phyloP scores from a whole-genome alignment of 257 asterid genomes.

The Leonotis leonurus region DNA sequence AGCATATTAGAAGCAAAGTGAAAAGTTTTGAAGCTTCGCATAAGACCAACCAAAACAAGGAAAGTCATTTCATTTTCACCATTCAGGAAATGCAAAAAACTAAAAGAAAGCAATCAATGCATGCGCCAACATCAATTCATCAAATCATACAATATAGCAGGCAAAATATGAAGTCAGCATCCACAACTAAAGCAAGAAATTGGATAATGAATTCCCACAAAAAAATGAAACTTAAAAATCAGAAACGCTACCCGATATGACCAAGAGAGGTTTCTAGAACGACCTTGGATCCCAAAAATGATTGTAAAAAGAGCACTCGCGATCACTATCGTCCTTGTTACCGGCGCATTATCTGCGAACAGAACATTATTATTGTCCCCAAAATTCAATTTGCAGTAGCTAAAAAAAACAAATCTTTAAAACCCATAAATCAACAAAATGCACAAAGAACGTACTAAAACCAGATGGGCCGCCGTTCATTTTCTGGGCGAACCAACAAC shows the following conservation, averaged over 20 bases:
- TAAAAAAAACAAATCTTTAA: not conserved
- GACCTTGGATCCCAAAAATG: constrained; percentile 84
- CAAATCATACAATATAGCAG: constrained; percentile 1
- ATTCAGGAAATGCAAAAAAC: not conserved
- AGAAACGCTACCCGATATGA: constrained; percentile 62
- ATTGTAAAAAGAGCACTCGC: constrained; percentile 79
- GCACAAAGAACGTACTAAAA: constrained; percentile 57
- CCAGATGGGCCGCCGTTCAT: constrained; percentile 99
- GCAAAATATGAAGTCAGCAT: not conserved
- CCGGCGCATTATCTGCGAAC: constrained; percentile 78
- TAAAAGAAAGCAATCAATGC: constrained; percentile 3
- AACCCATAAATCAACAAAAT: not conserved
- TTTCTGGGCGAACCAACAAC: constrained; percentile 50
- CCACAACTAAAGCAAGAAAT: constrained; percentile 4
- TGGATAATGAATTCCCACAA: not conserved
- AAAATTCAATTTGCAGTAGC: not conserved
- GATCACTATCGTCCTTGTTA: constrained; percentile 63
- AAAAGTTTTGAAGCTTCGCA: not conserved
- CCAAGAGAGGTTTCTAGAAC: constrained; percentile 61
- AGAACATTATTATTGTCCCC: not conserved
- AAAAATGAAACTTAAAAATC: not conserved
- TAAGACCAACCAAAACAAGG: not conserved
- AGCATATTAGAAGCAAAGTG: not conserved
- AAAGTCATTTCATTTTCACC: not conserved
- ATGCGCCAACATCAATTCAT: constrained; percentile 4